Conservation (phyloP, 768 basidiomycete genomes). For the Serpula lacrymans region DNA sequence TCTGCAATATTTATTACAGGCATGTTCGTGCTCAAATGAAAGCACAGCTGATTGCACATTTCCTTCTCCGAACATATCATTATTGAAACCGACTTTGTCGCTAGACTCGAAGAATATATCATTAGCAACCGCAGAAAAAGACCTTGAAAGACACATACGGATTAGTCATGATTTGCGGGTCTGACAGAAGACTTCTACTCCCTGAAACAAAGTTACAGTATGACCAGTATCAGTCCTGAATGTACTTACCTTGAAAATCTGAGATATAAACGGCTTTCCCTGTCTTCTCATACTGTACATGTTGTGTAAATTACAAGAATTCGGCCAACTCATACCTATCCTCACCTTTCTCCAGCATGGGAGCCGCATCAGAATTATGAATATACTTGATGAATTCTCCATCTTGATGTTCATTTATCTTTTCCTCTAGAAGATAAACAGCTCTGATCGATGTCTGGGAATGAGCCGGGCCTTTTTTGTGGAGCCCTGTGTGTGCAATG, state of each 20-base stretch:
- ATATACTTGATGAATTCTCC: slow-evolving; percentile 6
- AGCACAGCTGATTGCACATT: slow-evolving; percentile 6
- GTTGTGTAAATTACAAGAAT: slow-evolving; percentile 9
- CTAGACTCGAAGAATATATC: too few species aligned
- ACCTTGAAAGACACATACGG: slow-evolving; percentile 1
- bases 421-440: slow-evolving; percentile 8
- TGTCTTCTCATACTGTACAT: slow-evolving; percentile 6
- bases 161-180: background rate
- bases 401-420: background rate
- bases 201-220: background rate
- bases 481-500: background rate
- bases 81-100: background rate
- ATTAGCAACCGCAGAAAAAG: background rate
- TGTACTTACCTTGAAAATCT: slow-evolving; percentile 7
- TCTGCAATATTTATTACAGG: slow-evolving; percentile 9
- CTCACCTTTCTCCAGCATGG: background rate
- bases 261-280: slow-evolving; percentile 3
- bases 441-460: background rate
- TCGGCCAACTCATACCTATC: background rate
- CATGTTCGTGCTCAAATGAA: slow-evolving; percentile 3
- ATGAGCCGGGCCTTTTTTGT: background rate
- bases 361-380: slow-evolving; percentile 3
- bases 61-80: slow-evolving; percentile 6
- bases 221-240: background rate
- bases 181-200: background rate